A percentile compares a stretch with the other conserved stretches of the same genome.
Evolutionary conservation across 2,329 filamentous ascomycete species (phyloP).

Genomic region (Parascedosporium putredinis): DNA sequence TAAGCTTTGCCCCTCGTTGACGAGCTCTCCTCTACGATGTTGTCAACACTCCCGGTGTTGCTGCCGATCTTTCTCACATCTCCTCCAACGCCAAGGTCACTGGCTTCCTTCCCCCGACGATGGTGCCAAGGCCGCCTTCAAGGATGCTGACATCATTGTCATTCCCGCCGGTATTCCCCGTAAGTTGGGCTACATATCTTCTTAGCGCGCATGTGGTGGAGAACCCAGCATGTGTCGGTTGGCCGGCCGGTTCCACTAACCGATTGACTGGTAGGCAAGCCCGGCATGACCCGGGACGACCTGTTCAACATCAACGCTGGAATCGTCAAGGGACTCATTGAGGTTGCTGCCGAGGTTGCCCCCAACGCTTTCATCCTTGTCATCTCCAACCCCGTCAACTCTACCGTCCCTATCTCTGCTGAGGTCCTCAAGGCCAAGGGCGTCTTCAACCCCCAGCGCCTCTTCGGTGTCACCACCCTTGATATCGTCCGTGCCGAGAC

Average conservation of each 20-base stretch:
- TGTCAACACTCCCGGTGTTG: conserved; percentile 94
- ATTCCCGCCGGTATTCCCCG: conserved; percentile 97
- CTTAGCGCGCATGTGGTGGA: neutral
- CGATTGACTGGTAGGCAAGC: conserved; percentile 59
- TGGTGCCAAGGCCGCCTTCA: conserved; percentile 79
- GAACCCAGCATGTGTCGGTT: neutral
- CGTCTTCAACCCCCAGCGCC: conserved; percentile 88
- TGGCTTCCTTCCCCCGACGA: conserved; percentile 79
- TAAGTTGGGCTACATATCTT: conserved; percentile 35
- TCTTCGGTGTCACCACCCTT: conserved; percentile 97
- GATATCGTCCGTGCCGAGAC: conserved; percentile 98
- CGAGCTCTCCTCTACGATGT: conserved; percentile 99
- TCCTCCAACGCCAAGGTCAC: conserved; percentile 78
- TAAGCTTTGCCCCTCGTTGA: conserved; percentile 79
- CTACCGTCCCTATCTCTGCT: conserved; percentile 91
- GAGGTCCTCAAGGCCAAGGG: conserved; percentile 90
- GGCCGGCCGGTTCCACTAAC: neutral
- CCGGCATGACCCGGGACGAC: conserved; percentile 98
- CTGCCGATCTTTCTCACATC: conserved; percentile 94
- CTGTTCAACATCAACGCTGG: conserved; percentile 99
- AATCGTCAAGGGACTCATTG: conserved; percentile 89
- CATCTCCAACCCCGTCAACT: conserved; percentile 99
- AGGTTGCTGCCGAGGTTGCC: conserved; percentile 75
- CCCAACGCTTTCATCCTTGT: conserved; percentile 93
- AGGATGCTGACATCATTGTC: conserved; percentile 88